Percentiles rank a stretch among this genome's conserved stretches.
phyloP scores from a whole-genome alignment of 164 flowering plant species.

The Berberis vulgaris region DNA sequence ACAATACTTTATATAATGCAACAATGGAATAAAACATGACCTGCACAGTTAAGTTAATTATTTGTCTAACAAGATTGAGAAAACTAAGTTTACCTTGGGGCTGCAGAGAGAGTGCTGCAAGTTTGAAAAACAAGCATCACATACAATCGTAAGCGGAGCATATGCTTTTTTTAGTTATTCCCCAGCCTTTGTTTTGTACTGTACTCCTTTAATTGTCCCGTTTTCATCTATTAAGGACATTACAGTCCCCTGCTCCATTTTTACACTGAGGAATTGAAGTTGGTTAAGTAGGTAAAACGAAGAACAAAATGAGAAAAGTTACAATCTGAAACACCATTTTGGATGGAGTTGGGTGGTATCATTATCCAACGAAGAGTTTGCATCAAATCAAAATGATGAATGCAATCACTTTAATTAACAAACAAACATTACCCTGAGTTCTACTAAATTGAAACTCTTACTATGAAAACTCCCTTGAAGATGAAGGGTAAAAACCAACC shows the following conservation, averaged over 20 bases:
- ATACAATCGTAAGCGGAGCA: slow-evolving; percentile 86
- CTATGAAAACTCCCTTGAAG: no score
- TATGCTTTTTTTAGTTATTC: slow-evolving; percentile 38
- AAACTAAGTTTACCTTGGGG: slow-evolving; percentile 46
- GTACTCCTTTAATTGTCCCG: slow-evolving; percentile 70
- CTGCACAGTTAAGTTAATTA: background rate
- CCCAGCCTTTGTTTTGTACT: slow-evolving; percentile 60
- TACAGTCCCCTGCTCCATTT: slow-evolving; percentile 71
- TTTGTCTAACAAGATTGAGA: background rate
- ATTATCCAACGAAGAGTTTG: no score
- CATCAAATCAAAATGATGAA: no score
- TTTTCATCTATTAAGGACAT: slow-evolving; percentile 73
- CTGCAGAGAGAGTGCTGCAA: slow-evolving; percentile 76
- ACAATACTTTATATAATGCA: background rate
- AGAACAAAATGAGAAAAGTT: background rate
- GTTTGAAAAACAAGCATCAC: slow-evolving; percentile 96
- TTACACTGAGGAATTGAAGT: slow-evolving; percentile 35
- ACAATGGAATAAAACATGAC: background rate
- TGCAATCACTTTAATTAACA: no score
- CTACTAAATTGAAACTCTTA: no score
- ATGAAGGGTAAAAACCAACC: no score
- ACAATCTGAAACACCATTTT: background rate
- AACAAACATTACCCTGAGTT: no score
- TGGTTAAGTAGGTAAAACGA: no score
- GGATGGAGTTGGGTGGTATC: no score